phyloP scores from a whole-genome alignment of 768 basidiomycete genomes.

The Suillus discolor region DNA sequence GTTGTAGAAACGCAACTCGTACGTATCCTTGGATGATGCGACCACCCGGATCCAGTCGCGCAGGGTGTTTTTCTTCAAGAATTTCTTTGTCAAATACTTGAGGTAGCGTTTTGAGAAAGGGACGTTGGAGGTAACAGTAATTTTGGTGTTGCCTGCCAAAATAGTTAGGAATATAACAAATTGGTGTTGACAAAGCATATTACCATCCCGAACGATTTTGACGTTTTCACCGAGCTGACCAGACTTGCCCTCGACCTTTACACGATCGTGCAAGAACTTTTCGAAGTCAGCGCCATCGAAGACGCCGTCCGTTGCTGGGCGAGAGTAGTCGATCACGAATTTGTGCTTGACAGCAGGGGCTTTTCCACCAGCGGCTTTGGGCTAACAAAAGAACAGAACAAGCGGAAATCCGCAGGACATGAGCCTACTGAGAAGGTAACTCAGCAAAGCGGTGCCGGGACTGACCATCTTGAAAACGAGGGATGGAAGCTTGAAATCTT shows the following conservation, averaged over 20 bases:
- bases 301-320: slow-evolving; percentile 67
- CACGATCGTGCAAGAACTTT: slow-evolving; percentile 93
- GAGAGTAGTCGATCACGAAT: slow-evolving; percentile 85
- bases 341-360: slow-evolving; percentile 63
- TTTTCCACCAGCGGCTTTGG: slow-evolving; percentile 61
- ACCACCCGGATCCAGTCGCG: slow-evolving; percentile 97
- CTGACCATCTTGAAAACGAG: slow-evolving; percentile 65
- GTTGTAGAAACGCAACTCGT: slow-evolving; percentile 95
- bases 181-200: slow-evolving; percentile 19
- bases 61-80: slow-evolving; percentile 95
- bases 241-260: slow-evolving; percentile 91
- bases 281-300: slow-evolving; percentile 69
- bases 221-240: slow-evolving; percentile 91
- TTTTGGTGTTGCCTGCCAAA: slow-evolving; percentile 68
- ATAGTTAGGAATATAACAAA: slow-evolving; percentile 7
- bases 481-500: slow-evolving; percentile 32
- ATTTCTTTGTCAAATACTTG: slow-evolving; percentile 99
- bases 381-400: slow-evolving; percentile 43
- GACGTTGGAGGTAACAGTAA: slow-evolving; percentile 84
- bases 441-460: slow-evolving; percentile 84
- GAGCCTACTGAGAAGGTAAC: slow-evolving; percentile 91
- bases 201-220: slow-evolving; percentile 86
- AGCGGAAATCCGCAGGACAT: slow-evolving; percentile 43
- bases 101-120: slow-evolving; percentile 97
- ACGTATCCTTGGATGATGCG: slow-evolving; percentile 89